Evolutionary conservation across 2,329 filamentous ascomycete species (phyloP), one percentile per base, ranked within the genome.

Genomic region (Alternaria brassicae): DNA sequence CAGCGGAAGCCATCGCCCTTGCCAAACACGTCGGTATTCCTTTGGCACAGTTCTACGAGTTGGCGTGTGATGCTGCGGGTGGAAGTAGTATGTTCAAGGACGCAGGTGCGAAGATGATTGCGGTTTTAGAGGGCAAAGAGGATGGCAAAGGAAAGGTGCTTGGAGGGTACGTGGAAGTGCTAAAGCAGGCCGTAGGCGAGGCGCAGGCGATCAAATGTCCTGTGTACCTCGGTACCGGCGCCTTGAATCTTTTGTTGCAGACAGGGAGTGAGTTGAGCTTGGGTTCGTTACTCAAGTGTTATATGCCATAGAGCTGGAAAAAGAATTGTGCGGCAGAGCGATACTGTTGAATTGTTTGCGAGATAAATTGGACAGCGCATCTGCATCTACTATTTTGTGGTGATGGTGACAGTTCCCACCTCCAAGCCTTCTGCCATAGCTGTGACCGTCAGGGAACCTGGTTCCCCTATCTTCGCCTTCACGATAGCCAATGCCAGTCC

Each of bases 11-110:
- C 8, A 71, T 79, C 12, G 66, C 72, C 7, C 75, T 79, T 19
- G 77, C 77, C 28, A 70, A 76, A 23, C 73, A 77, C 41, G 71
- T 79, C 37, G 72, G 70, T 15, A 68, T 79, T n/a, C 74, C 76
- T 2, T 64, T 79, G 8, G 51, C 69, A 0, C 77, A 78, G 56
- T 65, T 79, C 8, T 78, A 78, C 61, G 70, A 74, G 28, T 57
- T 79, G 19, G 74, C 72, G 1, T 70, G 71, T 10, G 75, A 78
- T 39, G 77, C 77, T 2, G 77, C 77, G 3, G 77, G 77, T 25
- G 75, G 75, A 3, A 78, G 77, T 53, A 60, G 60, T 8, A 73
- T 75, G 61, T 78, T 78, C 51, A 72, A 73, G 44, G 62, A 70
- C 3, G 67, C 62, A 19, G 77, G 75, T 0, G 61, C 61, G 7